A percentile compares a stretch with the other conserved stretches of the same genome.
These are phyloP conservation scores for Pichia sp. DNA, from an alignment of 1,139 yeast species.

Conservation along the genomic window DNA sequence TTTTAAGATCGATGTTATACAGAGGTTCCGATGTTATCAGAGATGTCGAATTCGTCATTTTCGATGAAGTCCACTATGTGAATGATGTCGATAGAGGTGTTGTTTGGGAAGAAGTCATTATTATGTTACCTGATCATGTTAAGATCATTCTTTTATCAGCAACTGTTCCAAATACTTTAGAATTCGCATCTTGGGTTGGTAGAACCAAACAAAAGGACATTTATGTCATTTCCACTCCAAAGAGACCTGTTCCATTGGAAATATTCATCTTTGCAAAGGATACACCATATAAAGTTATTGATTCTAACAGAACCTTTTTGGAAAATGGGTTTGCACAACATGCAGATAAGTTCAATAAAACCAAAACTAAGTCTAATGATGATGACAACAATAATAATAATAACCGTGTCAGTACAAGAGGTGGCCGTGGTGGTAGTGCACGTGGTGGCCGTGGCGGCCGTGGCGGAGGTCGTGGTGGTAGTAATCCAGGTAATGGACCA, in stretches of 20 bases:
- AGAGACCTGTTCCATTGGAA: conserved; percentile 94
- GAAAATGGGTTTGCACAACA: conserved; percentile 66
- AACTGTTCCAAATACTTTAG: conserved; percentile 97
- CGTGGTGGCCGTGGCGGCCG: conserved; percentile 15
- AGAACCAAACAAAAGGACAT: conserved; percentile 95
- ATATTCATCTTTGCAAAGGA: conserved; percentile 81
- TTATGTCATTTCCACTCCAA: conserved; percentile 92
- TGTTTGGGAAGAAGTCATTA: conserved; percentile 99
- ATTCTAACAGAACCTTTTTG: conserved; percentile 65
- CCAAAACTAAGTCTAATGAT: conserved; percentile 29
- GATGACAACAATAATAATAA: neutral
- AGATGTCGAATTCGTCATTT: conserved; percentile 96
- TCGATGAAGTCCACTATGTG: conserved; percentile 96
- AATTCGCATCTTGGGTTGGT: conserved; percentile 98
- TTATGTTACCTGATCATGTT: conserved; percentile 92
- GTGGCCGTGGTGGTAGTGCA: conserved; percentile 16
- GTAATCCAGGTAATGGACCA: conserved; percentile 36
- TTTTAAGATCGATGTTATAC: conserved; percentile 92
- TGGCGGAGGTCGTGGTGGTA: conserved; percentile 33
- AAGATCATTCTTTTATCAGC: conserved; percentile 75
- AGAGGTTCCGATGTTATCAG: conserved; percentile 95
- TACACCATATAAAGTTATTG: conserved; percentile 67
- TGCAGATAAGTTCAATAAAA: conserved; percentile 43
- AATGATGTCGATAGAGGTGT: conserved; percentile 97
- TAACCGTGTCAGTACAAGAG: conserved; percentile 26